Conservation (phyloP, 192 early-diverging fungal genomes). For the Coemansia sp. region DNA sequence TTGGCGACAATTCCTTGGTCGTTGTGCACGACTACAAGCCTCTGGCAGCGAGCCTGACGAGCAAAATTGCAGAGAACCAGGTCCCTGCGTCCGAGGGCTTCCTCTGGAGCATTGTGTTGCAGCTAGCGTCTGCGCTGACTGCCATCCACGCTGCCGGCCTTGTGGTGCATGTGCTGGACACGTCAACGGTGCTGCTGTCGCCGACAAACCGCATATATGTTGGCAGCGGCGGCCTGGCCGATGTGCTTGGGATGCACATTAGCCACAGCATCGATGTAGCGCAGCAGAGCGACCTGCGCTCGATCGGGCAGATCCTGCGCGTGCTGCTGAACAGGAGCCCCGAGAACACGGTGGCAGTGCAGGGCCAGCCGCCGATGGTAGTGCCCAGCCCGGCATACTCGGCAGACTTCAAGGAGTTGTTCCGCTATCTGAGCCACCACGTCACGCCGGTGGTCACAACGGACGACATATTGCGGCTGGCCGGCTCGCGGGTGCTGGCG, state of each 20-base stretch:
- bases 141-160: conserved; percentile 81
- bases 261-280: conserved; percentile 18
- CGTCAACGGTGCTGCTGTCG: conserved; percentile 82
- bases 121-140: conserved; percentile 55
- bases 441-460: conserved; percentile 33
- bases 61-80: conserved; percentile 12
- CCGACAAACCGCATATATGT: conserved; percentile 70
- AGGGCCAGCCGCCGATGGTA: conserved; percentile 60
- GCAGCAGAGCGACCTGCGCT: conserved; percentile 31
- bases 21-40: conserved; percentile 96
- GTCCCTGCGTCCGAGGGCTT: conserved; percentile 20
- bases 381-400: conserved; percentile 70
- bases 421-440: conserved; percentile 52
- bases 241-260: conserved; percentile 18
- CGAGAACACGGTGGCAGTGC: conserved; percentile 14
- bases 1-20: conserved; percentile 94
- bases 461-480: conserved; percentile 47
- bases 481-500: conserved; percentile 36
- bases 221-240: conserved; percentile 35
- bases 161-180: conserved; percentile 73
- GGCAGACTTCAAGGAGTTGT: conserved; percentile 79
- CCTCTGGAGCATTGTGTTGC: conserved; percentile 44
- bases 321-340: conserved; percentile 18
- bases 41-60: conserved; percentile 30
- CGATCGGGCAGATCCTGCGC: conserved; percentile 30